Evolutionary conservation across 352 stramenopile species (phyloP).

Genomic region (Nothophytophthora sp.): DNA sequence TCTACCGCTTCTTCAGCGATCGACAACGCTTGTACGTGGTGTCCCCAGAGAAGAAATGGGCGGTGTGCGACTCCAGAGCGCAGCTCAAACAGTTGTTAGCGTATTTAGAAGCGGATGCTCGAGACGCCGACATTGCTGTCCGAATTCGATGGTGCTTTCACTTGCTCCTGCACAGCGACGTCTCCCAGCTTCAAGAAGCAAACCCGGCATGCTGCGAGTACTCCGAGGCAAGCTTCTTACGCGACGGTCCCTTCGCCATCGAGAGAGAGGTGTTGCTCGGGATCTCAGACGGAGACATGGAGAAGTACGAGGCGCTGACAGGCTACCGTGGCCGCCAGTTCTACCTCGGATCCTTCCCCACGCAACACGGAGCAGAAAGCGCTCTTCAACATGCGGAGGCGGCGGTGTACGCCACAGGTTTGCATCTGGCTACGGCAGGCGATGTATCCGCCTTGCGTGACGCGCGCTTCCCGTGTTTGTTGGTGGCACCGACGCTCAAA

Average conservation of each 20-base stretch:
- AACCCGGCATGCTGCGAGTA: constrained; percentile 32
- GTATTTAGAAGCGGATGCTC: constrained; percentile 53
- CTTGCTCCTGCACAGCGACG: constrained; percentile 31
- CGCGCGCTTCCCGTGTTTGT: constrained; percentile 34
- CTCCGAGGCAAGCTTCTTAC: constrained; percentile 33
- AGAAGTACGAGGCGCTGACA: constrained; percentile 49
- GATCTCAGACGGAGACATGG: constrained; percentile 44
- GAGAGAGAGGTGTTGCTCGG: constrained; percentile 41
- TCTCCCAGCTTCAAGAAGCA: constrained; percentile 13
- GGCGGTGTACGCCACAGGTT: constrained; percentile 30
- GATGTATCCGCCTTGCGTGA: constrained; percentile 23
- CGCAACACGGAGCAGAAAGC: constrained; percentile 46
- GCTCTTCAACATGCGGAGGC: constrained; percentile 40
- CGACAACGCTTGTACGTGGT: constrained; percentile 50
- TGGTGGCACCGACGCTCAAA: constrained; percentile 40
- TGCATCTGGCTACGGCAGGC: constrained; percentile 25
- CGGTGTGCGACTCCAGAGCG: constrained; percentile 21
- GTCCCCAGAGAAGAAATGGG: constrained; percentile 54
- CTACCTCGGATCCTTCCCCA: constrained; percentile 49
- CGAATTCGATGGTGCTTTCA: constrained; percentile 47
- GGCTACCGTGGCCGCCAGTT: constrained; percentile 49
- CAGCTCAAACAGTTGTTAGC: constrained; percentile 41
- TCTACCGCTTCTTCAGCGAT: constrained; percentile 74
- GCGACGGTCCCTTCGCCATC: constrained; percentile 44
- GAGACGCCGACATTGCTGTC: constrained; percentile 32